phyloP scores from a whole-genome alignment of 192 early-diverging fungal species.

The Podila minutissima region DNA sequence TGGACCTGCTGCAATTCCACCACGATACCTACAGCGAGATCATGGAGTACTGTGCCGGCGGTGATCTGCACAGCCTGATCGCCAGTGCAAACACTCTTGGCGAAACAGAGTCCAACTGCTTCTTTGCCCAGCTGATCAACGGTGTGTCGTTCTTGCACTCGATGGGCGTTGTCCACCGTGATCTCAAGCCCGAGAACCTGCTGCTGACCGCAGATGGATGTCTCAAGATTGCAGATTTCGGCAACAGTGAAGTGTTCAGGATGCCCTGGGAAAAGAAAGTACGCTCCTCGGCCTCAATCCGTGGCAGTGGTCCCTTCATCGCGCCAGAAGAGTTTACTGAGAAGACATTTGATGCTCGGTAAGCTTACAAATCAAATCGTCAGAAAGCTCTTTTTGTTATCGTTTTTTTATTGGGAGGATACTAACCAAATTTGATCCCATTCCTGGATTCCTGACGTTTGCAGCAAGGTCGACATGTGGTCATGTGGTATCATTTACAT shows the following conservation, averaged over 20 bases:
- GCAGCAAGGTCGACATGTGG: slow-evolving; percentile 55
- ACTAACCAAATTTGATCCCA: background rate
- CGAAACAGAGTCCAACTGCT: slow-evolving; percentile 62
- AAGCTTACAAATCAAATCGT: background rate
- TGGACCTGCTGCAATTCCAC: slow-evolving; percentile 78
- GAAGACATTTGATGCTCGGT: slow-evolving; percentile 77
- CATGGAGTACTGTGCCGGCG: slow-evolving; percentile 88
- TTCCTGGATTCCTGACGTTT: background rate
- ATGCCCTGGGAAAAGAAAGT: slow-evolving; percentile 72
- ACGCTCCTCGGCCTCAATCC: slow-evolving; percentile 70
- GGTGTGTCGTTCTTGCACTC: slow-evolving; percentile 84
- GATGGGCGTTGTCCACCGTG: slow-evolving; percentile 83
- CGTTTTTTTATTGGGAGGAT: background rate
- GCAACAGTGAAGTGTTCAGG: slow-evolving; percentile 81
- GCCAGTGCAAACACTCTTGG: slow-evolving; percentile 67
- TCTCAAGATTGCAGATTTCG: slow-evolving; percentile 91
- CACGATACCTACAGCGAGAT: slow-evolving; percentile 74
- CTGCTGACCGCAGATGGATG: slow-evolving; percentile 69
- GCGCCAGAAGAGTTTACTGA: slow-evolving; percentile 80
- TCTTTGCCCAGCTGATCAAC: slow-evolving; percentile 80
- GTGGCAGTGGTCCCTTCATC: slow-evolving; percentile 88
- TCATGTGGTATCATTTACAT: slow-evolving; percentile 58
- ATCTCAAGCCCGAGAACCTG: slow-evolving; percentile 92
- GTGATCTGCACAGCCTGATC: slow-evolving; percentile 80
- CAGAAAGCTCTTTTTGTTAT: background rate